Evolutionary conservation across 75 land plant species (phyloP).

Genomic region (Pinus albicaulis): DNA sequence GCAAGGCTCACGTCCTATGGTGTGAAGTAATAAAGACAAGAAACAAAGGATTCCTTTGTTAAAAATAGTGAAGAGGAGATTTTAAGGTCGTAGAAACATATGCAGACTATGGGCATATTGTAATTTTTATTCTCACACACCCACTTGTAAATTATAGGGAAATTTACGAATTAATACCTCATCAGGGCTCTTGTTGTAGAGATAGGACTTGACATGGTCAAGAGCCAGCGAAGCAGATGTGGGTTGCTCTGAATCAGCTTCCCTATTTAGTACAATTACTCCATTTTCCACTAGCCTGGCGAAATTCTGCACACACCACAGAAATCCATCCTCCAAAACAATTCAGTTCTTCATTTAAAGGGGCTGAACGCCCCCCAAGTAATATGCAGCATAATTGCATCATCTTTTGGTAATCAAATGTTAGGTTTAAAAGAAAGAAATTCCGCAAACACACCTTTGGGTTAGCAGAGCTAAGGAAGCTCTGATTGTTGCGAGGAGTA

Average conservation of each 20-base stretch:
- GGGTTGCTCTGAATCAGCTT: not conserved
- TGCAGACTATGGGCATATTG: not conserved
- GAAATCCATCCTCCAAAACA: no score
- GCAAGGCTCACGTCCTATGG: conserved; percentile 21
- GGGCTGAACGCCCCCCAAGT: no score
- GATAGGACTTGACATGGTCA: not conserved
- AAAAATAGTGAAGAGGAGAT: no score
- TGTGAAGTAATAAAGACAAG: no score
- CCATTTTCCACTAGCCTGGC: not conserved
- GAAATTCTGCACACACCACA: not conserved
- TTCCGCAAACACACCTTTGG: not conserved
- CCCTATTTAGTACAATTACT: not conserved
- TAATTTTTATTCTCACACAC: no score
- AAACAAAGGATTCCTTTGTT: no score
- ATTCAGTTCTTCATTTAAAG: no score
- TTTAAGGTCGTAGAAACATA: not conserved
- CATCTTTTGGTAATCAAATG: no score
- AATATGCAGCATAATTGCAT: no score
- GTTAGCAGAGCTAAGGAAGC: conserved; percentile 7
- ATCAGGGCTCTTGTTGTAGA: conserved; percentile 16
- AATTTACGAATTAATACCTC: conserved; percentile 1
- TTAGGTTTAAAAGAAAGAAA: no score
- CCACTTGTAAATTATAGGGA: no score
- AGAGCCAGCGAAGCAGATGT: not conserved
- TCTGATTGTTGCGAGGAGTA: conserved; percentile 18